phyloP scores from a whole-genome alignment of 768 basidiomycete genomes.

The Ramaria sp. region DNA sequence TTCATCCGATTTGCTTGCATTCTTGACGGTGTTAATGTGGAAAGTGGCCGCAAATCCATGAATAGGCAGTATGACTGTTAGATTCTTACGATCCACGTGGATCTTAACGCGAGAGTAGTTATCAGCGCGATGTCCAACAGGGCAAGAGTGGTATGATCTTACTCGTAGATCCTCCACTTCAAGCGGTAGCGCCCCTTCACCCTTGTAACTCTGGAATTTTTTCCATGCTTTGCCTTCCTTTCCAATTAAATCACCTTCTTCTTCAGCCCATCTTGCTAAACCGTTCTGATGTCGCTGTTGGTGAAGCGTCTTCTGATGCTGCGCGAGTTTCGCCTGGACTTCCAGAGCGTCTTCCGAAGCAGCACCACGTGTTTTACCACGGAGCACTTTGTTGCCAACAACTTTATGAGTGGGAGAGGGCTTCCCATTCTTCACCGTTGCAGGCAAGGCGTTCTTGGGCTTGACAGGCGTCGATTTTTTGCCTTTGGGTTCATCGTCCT shows the following conservation, averaged over 20 bases:
- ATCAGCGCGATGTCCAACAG: slow-evolving; percentile 5
- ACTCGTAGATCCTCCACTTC: slow-evolving; percentile 76
- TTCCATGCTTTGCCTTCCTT: slow-evolving; percentile 94
- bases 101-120: slow-evolving; percentile 40
- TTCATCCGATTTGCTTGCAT: slow-evolving; percentile 94
- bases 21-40: slow-evolving; percentile 98
- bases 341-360: slow-evolving; percentile 78
- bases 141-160: slow-evolving; percentile 18
- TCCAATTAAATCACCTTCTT: slow-evolving; percentile 58
- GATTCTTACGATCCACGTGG: slow-evolving; percentile 80
- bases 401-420: slow-evolving; percentile 54
- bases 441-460: slow-evolving; percentile 39
- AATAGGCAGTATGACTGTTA: slow-evolving; percentile 85
- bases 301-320: slow-evolving; percentile 84
- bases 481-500: slow-evolving; percentile 45
- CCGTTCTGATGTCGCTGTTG: slow-evolving; percentile 67
- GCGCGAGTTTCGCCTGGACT: slow-evolving; percentile 65
- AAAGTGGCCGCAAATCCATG: slow-evolving; percentile 95
- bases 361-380: slow-evolving; percentile 84
- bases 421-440: slow-evolving; percentile 51
- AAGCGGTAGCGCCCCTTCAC: slow-evolving; percentile 82
- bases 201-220: slow-evolving; percentile 93
- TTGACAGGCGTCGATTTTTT: slow-evolving; percentile 43
- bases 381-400: slow-evolving; percentile 75
- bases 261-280: slow-evolving; percentile 73